phyloP scores from a whole-genome alignment of 75 land plant genomes.

The Larix kaempferi region DNA sequence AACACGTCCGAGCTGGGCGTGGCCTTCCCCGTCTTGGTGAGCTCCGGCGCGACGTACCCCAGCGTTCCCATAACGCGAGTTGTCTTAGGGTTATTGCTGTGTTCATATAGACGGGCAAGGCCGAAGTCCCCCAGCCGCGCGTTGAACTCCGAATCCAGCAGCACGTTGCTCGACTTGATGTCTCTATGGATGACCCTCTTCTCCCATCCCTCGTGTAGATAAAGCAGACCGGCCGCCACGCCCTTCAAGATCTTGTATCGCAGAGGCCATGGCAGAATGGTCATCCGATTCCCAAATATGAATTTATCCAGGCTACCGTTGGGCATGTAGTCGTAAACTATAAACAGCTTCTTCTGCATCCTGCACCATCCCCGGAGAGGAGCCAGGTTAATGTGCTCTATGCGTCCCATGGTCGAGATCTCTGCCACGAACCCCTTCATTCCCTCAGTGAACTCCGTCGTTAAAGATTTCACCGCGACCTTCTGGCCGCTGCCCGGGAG shows the following conservation, averaged over 20 bases:
- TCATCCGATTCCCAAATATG: slow-evolving; percentile 22
- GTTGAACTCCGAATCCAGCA: slow-evolving; percentile 48
- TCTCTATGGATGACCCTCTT: slow-evolving; percentile 61
- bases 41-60: slow-evolving; percentile 58
- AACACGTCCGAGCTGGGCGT: slow-evolving; percentile 42
- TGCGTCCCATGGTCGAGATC: slow-evolving; percentile 36
- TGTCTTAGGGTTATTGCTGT: slow-evolving; percentile 38
- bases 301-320: slow-evolving; percentile 62
- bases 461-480: slow-evolving; percentile 46
- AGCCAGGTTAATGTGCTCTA: slow-evolving; percentile 45
- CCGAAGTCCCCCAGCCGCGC: slow-evolving; percentile 64
- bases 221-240: slow-evolving; percentile 45
- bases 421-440: slow-evolving; percentile 44
- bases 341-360: slow-evolving; percentile 30
- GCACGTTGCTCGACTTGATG: slow-evolving; percentile 51
- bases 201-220: slow-evolving; percentile 62
- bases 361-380: slow-evolving; percentile 46
- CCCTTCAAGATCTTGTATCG: slow-evolving; percentile 54
- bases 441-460: slow-evolving; percentile 35
- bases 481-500: slow-evolving; percentile 14
- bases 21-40: slow-evolving; percentile 36
- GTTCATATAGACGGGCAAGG: slow-evolving; percentile 55
- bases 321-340: slow-evolving; percentile 57
- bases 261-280: slow-evolving; percentile 35
- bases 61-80: slow-evolving; percentile 48